phyloP scores from a whole-genome alignment of 768 basidiomycete genomes.

The Trametes cubensis region DNA sequence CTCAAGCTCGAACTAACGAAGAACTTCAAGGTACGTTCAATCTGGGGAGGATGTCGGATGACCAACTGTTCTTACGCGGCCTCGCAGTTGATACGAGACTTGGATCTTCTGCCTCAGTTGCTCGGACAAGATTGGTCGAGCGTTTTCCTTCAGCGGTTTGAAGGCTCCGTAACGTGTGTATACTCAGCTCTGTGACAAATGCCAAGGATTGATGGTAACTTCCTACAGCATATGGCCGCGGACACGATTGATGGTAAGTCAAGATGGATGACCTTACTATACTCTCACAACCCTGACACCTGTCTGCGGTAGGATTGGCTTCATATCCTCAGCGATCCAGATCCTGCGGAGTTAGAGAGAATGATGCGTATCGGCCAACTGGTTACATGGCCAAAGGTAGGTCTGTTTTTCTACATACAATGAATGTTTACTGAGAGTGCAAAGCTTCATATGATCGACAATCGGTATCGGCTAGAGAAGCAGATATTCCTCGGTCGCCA shows the following conservation, averaged over 20 bases:
- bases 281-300: background rate
- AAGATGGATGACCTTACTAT: background rate
- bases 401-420: slow-evolving; percentile 5
- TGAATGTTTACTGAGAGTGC: background rate
- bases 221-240: slow-evolving; percentile 75
- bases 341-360: slow-evolving; percentile 73
- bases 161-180: slow-evolving; percentile 82
- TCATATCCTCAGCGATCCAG: slow-evolving; percentile 81
- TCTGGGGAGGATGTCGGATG: background rate
- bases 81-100: slow-evolving; percentile 83
- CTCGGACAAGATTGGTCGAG: slow-evolving; percentile 96
- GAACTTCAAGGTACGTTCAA: slow-evolving; percentile 75
- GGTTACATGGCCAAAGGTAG: slow-evolving; percentile 97
- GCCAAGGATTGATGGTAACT: background rate
- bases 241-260: slow-evolving; percentile 69
- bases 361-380: slow-evolving; percentile 87
- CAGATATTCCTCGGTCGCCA: slow-evolving; percentile 82
- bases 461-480: slow-evolving; percentile 82
- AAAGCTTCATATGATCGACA: slow-evolving; percentile 92
- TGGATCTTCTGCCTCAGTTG: slow-evolving; percentile 92
- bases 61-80: background rate
- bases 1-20: slow-evolving; percentile 94
- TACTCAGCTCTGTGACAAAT: background rate
- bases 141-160: slow-evolving; percentile 94
- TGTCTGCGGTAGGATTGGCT: slow-evolving; percentile 69